Base-by-base conservation (phyloP, 306 rosid species). In the Fragaria iinumae region DNA sequence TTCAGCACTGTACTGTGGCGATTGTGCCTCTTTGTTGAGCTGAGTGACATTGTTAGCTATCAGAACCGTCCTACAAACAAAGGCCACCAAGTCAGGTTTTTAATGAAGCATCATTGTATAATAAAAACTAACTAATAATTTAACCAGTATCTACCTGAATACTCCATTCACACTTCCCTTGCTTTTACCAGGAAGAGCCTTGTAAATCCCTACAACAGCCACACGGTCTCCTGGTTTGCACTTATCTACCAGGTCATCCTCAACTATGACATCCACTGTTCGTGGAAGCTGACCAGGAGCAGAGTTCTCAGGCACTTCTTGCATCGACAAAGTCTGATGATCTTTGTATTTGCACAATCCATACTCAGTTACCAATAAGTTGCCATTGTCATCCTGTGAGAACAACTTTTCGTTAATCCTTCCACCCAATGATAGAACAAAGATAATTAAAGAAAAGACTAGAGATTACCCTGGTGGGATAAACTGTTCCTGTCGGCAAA, bases 191-290 rank as follows among this genome's bases (percentile, higher is more conserved):
- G 99, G 89, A 82, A 95, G 90, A 76, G 98, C 99, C 85, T 95
- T 95, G 79, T 95, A 95, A 74, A 86, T 73, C 73, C 99, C 99
- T 53, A 95, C 97, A 83, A 95, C 79, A 27, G 96, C 87, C 74
- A 95, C 98, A 45, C 99, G 97, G 43, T 95, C 99, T 86, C 99
- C 99, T 3, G 99, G 99, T 87, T 95, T 95, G 89, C 99, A 95
- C 70, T 91, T 78, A 85, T 92, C 99, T 86, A 92, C 98, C 45
- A 95, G 85, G 82, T 95, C 99, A 76, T 95, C 99, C 89, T 95
- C 99, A 55, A 83, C 92, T 39, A 95, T 78, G 67, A 91, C 72
- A 88, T 95, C 99, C 85, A 95, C 96, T 2, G 99, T 92, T 80
- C 99, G 81, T 66, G 98, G 97, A 74, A 95, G 99, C 90, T 92